phyloP scores from a whole-genome alignment of 2,329 filamentous ascomycete species.

The Sarocladium oryzae region DNA sequence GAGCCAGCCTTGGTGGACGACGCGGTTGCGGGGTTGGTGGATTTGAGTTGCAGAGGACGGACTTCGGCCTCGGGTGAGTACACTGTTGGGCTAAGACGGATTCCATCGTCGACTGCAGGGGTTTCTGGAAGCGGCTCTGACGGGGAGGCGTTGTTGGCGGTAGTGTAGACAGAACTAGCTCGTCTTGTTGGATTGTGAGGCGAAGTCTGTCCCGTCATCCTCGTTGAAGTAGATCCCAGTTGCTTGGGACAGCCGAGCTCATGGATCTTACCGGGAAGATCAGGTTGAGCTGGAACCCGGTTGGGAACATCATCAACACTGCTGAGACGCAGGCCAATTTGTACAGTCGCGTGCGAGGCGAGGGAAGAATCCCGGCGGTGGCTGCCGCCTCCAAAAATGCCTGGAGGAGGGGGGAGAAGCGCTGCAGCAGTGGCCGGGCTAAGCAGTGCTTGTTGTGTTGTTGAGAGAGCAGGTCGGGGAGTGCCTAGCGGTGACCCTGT shows the following conservation, averaged over 20 bases:
- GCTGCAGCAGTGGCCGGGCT: slow-evolving; percentile 34
- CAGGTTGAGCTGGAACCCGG: slow-evolving; percentile 15
- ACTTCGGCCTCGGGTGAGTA: slow-evolving; percentile 35
- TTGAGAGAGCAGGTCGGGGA: neutral
- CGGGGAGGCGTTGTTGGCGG: neutral
- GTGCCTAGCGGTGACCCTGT: slow-evolving; percentile 9
- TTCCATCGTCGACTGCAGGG: slow-evolving; percentile 19
- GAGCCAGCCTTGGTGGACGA: neutral
- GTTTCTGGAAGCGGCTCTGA: slow-evolving; percentile 14
- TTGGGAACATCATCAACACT: slow-evolving; percentile 45
- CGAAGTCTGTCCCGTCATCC: neutral
- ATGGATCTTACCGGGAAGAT: slow-evolving; percentile 26
- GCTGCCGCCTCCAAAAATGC: slow-evolving; percentile 25
- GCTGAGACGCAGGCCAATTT: slow-evolving; percentile 64
- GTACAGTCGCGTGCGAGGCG: slow-evolving; percentile 60
- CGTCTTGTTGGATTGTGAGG: neutral
- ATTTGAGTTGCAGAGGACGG: slow-evolving; percentile 6
- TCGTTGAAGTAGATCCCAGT: slow-evolving; percentile 1
- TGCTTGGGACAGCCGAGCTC: slow-evolving; percentile 28
- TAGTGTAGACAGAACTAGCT: neutral
- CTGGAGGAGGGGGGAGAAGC: slow-evolving; percentile 25
- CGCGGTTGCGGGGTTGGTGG: slow-evolving; percentile 9
- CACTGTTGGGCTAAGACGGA: slow-evolving; percentile 44
- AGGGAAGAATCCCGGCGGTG: slow-evolving; percentile 55
- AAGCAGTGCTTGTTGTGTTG: slow-evolving; percentile 2